These are phyloP conservation scores for Pythium sp. DNA, from an alignment of 352 stramenopile genomes.

Conservation along the genomic window DNA sequence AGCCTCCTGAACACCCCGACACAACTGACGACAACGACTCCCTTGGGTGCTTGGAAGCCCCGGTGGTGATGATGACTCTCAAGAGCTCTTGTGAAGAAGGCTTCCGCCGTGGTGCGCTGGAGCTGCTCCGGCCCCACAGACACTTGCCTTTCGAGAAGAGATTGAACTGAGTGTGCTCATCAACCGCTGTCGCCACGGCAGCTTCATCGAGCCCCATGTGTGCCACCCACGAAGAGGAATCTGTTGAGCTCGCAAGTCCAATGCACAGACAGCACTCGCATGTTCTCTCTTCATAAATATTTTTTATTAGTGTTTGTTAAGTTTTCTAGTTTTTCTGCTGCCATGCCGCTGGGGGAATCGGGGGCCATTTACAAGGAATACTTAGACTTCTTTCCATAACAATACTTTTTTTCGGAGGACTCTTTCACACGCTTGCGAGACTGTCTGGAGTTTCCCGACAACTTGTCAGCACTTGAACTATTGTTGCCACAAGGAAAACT, in stretches of 20 bases:
- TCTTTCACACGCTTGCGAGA: constrained; percentile 50
- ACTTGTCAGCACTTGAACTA: constrained; percentile 79
- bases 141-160: background rate
- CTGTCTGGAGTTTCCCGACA: constrained; percentile 42
- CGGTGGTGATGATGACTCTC: too few species aligned
- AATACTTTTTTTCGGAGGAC: constrained; percentile 42
- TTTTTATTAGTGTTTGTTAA: constrained; percentile 49
- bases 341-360: constrained; percentile 9
- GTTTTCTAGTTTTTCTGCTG: constrained; percentile 73
- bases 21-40: background rate
- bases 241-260: background rate
- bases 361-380: constrained; percentile 51
- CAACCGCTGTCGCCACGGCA: background rate
- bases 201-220: background rate
- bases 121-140: background rate
- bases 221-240: background rate
- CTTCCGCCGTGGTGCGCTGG: background rate
- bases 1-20: background rate
- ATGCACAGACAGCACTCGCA: background rate
- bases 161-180: too few species aligned
- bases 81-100: too few species aligned
- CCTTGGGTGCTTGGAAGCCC: too few species aligned
- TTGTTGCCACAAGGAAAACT: constrained; percentile 60
- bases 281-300: constrained; percentile 45
- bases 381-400: constrained; percentile 60